Base-by-base conservation (phyloP, 2,329 filamentous ascomycete species). In the Aspergillus sp. region DNA sequence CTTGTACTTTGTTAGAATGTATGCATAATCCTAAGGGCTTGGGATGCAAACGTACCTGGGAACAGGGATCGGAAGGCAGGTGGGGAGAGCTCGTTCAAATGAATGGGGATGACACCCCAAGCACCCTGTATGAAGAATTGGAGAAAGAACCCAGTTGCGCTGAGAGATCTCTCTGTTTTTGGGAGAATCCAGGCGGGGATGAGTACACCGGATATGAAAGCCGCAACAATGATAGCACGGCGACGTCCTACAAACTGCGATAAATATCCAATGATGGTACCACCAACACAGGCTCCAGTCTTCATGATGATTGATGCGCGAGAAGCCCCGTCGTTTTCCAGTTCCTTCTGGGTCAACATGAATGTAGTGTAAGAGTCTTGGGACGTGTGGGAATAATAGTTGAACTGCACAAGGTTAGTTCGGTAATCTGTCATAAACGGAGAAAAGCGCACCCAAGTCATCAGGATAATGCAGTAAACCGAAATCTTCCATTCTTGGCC, bases 331-430 rank as follows among this genome's bases (percentile, higher is more conserved):
- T 77, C 68, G 66, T 90, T 88, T 54, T 80, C 67, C 57, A 93
- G 80, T 61, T 86, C 85, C 74, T 93, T 92, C 65, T 90, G 82
- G 4, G 81, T 82, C 39, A 88, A 79, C 87, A 93, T 89, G 70
- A 92, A 91, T 3, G 89, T 92, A 0, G 89, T 91, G 77, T 92
- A 93, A 48, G 84, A 88, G 76, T 93, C 90, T 71, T 93, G 89
- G 22, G 85, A 88, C 2, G 89, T 90, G 78, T 93, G 90, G 50
- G 87, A 89, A 77, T 90, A 91, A 72, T 81, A 86, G 75, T 87
- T 87, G 78, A 86, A 86, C 71, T 70, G 48, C 39, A 41, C 22
- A 24, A 3, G 4, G 34, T 36, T 45, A 52, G 26, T 8, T n/a
- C 12, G 17, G 11, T 7, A 4, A 2, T 22, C n/a, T 9, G 5